A percentile compares a stretch with the other conserved stretches of the same genome.
These are phyloP conservation scores for Acidiella bohemica DNA, from an alignment of 495 filamentous ascomycete species.

Conservation along the genomic window DNA sequence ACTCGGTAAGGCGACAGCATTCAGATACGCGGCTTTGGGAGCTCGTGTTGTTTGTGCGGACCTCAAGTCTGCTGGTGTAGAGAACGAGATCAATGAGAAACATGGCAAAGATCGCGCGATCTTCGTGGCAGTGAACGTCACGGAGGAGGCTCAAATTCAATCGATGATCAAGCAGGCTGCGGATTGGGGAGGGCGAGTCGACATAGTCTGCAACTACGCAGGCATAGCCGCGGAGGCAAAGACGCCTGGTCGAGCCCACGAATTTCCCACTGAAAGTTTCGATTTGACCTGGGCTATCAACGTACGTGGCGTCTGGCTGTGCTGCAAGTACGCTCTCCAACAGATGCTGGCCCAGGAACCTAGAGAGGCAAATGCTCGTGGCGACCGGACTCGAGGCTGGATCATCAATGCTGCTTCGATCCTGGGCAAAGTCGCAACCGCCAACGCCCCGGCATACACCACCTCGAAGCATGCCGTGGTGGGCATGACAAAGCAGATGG, in stretches of 20 bases:
- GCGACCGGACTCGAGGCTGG: constrained; percentile 19
- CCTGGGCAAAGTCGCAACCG: constrained; percentile 8
- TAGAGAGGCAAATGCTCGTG: constrained; percentile 13
- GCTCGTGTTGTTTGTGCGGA: constrained; percentile 36
- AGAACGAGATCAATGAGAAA: constrained; percentile 21
- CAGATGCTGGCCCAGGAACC: constrained; percentile 23
- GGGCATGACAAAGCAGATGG: constrained; percentile 19
- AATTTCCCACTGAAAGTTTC: constrained; percentile 8
- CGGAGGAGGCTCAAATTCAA: constrained; percentile 19
- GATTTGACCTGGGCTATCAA: constrained; percentile 17
- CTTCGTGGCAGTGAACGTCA: constrained; percentile 38
- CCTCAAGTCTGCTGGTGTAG: constrained; percentile 25
- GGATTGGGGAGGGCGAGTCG: constrained; percentile 13
- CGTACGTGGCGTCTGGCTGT: constrained; percentile 17
- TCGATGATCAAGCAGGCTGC: constrained; percentile 15
- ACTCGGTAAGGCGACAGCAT: constrained; percentile 45
- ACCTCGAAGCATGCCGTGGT: constrained; percentile 17
- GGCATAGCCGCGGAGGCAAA: constrained; percentile 5
- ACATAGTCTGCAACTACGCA: constrained; percentile 21
- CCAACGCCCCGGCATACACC: constrained; percentile 3
- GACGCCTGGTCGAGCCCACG: neutral
- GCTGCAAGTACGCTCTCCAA: constrained; percentile 17
- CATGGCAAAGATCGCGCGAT: constrained; percentile 28
- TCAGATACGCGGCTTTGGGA: constrained; percentile 13
- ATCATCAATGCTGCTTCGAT: constrained; percentile 17